Evolutionary conservation across 2,329 filamentous ascomycete species (phyloP), one percentile per base, ranked within the genome.

Genomic region (Periglandula ipomoeae): DNA sequence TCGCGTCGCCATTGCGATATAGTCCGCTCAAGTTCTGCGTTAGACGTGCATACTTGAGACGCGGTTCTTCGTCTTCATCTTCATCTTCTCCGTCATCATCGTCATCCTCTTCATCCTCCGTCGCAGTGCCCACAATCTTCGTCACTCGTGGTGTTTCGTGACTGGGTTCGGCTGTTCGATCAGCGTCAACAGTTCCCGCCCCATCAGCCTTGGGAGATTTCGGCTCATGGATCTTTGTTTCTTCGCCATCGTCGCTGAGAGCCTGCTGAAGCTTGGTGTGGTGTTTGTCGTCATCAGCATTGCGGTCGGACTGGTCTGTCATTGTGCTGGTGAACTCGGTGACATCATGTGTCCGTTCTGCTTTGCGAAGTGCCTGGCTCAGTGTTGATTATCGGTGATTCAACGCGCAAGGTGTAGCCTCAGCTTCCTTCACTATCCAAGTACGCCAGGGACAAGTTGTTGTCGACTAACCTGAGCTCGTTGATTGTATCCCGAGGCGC

Each of bases 1-100:
- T 96, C 57, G 89, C 88, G 76, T 98, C 93, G 58, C 89, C 90
- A 70, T 95, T 95, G 50, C 89, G 84, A 70, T 98, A 98, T 30
- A 96, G 79, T 39, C 85, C 73, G 23, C 78, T 81, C 52, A 98
- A 71, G 59, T 85, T 84, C 52, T 83, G 84, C 7, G 93, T 97
- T 57, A 97, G 70, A 44, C 89, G 85, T 45, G 85, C 85, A 65
- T 96, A 96, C 68, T 98, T 98, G 59, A 98, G 79, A 61, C 84
- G 85, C 24, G 93, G 94, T 67, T 97, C 91, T 17, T 97, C 91
- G 5, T 96, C 90, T 3, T 93, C 89, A 0, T 90, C 88, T 0
- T 94, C 88, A 0, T 85, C 83, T 0, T 87, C 84, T 0, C 89
- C 85, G 0, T 83, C 82, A 0, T 82, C 79, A 0, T 82, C 79